These are phyloP conservation scores for Cladophialophora yegresii DNA, from an alignment of 2,329 filamentous ascomycete genomes.

Conservation along the genomic window DNA sequence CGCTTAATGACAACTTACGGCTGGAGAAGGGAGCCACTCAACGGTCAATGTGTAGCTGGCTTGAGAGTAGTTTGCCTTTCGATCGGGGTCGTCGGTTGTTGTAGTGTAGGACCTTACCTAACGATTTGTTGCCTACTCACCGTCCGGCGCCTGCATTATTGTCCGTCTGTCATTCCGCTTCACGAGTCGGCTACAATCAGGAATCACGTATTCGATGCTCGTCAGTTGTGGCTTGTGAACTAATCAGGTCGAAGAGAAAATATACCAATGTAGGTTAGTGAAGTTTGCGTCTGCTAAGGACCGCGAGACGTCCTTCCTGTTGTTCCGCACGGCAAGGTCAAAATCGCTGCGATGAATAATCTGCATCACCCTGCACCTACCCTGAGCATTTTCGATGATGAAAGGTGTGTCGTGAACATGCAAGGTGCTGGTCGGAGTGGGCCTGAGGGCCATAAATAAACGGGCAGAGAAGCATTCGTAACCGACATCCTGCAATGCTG, in stretches of 20 bases:
- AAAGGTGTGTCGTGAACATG: not conserved
- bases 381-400: not conserved
- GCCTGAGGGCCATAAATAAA: not conserved
- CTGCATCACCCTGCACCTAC: not conserved
- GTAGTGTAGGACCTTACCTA: not conserved
- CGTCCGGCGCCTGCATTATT: not conserved
- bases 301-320: not conserved
- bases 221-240: not conserved
- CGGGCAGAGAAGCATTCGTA: not conserved
- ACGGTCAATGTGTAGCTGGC: not conserved
- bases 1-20: not conserved
- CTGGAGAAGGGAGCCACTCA: not conserved
- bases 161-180: not conserved
- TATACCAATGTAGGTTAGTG: conserved; percentile 2
- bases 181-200: not conserved
- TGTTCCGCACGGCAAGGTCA: not conserved
- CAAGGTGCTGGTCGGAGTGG: not conserved
- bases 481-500: too few relatives aligned
- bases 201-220: not conserved
- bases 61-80: not conserved
- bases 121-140: not conserved
- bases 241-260: not conserved
- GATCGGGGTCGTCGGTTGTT: not conserved
- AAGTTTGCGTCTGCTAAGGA: not conserved
- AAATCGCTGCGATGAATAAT: not conserved